Conservation (phyloP, 164 flowering plant species). For the Buxus sempervirens region DNA sequence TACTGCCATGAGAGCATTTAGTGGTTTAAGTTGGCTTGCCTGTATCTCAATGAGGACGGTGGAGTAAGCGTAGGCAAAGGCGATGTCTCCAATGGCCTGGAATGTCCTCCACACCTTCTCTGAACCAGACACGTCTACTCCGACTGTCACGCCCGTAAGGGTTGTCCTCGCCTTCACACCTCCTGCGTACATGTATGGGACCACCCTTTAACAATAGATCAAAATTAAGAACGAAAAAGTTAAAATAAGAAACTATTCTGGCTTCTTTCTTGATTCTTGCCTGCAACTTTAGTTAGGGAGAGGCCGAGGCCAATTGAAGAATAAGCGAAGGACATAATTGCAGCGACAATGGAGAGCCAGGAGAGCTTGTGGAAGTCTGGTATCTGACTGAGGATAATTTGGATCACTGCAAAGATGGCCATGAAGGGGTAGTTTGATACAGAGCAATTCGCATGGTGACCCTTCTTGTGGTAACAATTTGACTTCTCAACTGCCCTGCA, state of each 20-base stretch:
- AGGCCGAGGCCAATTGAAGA: constrained; percentile 61
- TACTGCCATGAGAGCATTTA: too few relatives aligned
- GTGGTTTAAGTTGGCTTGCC: constrained; percentile 46
- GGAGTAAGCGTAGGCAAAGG: constrained; percentile 88
- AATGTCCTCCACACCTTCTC: constrained; percentile 81
- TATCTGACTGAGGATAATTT: constrained; percentile 52
- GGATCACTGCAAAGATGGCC: constrained; percentile 34
- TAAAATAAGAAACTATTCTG: too few relatives aligned
- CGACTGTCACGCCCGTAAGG: constrained; percentile 64
- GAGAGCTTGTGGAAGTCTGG: constrained; percentile 64
- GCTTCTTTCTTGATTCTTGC: constrained; percentile 15
- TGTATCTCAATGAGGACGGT: constrained; percentile 87
- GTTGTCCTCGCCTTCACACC: constrained; percentile 45
- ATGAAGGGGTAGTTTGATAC: constrained; percentile 36
- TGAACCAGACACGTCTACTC: constrained; percentile 59
- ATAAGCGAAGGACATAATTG: constrained; percentile 67
- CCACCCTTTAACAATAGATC: not conserved
- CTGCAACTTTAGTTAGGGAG: constrained; percentile 42
- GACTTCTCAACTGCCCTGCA: constrained; percentile 58
- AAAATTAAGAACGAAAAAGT: not conserved
- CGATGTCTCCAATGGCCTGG: constrained; percentile 89
- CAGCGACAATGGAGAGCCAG: constrained; percentile 57
- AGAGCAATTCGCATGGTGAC: constrained; percentile 35
- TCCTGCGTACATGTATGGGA: constrained; percentile 16
- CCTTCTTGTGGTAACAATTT: constrained; percentile 46